phyloP scores from a whole-genome alignment of 2,329 filamentous ascomycete genomes.

The Colletotrichum gloeosporioides region DNA sequence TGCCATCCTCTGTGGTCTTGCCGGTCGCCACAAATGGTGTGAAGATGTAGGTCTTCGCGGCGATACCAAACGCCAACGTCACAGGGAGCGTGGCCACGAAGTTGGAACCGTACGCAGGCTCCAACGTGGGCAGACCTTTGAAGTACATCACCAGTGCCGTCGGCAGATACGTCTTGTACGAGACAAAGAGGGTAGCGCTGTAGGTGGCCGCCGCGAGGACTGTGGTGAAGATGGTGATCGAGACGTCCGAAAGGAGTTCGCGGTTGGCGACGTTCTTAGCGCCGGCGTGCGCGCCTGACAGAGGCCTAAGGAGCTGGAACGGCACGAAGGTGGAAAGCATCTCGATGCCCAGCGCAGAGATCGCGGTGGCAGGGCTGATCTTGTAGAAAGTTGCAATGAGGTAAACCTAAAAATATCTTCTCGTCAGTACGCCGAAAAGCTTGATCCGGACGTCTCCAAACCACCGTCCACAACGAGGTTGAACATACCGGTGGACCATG shows the following conservation, averaged over 20 bases:
- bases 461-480: neutral
- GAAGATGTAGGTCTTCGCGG: conserved; percentile 80
- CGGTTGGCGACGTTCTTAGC: conserved; percentile 58
- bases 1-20: conserved; percentile 52
- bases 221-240: conserved; percentile 68
- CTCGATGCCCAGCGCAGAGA: conserved; percentile 70
- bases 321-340: conserved; percentile 73
- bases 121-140: conserved; percentile 70
- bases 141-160: conserved; percentile 78
- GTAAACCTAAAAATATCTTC: conserved; percentile 58
- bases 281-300: conserved; percentile 68
- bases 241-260: conserved; percentile 67
- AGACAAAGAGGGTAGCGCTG: conserved; percentile 72
- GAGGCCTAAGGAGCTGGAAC: conserved; percentile 74
- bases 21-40: conserved; percentile 65
- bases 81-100: conserved; percentile 66
- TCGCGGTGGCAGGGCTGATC: conserved; percentile 65
- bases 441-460: neutral
- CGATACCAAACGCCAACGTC: conserved; percentile 66
- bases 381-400: conserved; percentile 81
- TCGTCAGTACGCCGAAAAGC: neutral
- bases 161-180: conserved; percentile 75
- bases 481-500: conserved; percentile 72
- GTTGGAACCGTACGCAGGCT: conserved; percentile 68
- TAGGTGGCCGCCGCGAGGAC: conserved; percentile 77